A percentile compares a stretch with the other conserved stretches of the same genome.
Conservation (phyloP, 495 filamentous ascomycete genomes). For the Podospora didyma region DNA sequence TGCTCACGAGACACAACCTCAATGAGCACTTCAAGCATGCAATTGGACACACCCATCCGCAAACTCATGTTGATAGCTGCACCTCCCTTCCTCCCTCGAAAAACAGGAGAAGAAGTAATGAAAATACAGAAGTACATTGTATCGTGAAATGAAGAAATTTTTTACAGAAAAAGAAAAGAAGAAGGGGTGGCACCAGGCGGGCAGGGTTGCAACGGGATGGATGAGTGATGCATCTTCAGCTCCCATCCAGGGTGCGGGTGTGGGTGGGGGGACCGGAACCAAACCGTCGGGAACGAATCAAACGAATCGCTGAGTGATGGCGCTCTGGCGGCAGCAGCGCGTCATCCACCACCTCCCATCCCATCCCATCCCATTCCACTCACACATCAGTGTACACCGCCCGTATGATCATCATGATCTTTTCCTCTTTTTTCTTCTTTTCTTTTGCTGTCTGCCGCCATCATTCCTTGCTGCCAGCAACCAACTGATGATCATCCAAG, state of each 20-base stretch:
- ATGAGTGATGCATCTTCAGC: not conserved
- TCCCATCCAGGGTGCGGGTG: too few species aligned
- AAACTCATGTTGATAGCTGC: too few species aligned
- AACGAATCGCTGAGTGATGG: not conserved
- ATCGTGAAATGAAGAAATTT: not conserved
- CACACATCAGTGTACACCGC: not conserved
- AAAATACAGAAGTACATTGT: not conserved
- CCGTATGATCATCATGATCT: not conserved
- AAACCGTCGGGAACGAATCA: constrained; percentile 13
- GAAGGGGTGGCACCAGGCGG: not conserved
- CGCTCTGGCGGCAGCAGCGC: not conserved
- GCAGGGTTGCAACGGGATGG: not conserved
- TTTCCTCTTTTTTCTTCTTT: not conserved
- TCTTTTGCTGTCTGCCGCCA: too few species aligned
- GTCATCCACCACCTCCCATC: too few species aligned
- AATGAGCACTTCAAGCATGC: too few species aligned
- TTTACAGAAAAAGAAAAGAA: not conserved
- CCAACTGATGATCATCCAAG: too few species aligned
- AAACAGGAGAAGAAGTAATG: not conserved
- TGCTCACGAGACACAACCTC: too few species aligned
- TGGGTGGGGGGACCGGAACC: constrained; percentile 1
- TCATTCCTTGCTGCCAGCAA: too few species aligned
- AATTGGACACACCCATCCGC: too few species aligned
- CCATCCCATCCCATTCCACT: too few species aligned
- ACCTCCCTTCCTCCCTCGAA: too few species aligned